Base-by-base conservation (phyloP, 2,329 filamentous ascomycete species). In the Sporothrix schenckii region DNA sequence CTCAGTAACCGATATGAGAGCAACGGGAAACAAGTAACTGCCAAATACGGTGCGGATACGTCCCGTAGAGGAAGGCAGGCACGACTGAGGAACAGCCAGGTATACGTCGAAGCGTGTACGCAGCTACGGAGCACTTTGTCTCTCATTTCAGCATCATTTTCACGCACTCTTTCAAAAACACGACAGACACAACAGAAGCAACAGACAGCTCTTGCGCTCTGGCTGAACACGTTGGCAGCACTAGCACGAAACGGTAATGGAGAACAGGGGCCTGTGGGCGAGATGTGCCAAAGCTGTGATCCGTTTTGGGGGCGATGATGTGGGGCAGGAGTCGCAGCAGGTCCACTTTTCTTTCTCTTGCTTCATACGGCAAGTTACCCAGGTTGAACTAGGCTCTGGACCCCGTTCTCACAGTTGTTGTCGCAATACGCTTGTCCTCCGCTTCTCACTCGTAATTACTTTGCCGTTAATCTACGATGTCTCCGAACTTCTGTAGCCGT, bases 271-370 rank as follows among this genome's bases (percentile, higher is more conserved):
- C 63, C 63, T 21, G n/a, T 39, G 19, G 63, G n/a, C 63, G 27
- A 50, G 65, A 67, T 67, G 30, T 34, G 50, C 49, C 65, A 67
- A n/a, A 56, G 65, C 65, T 54, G 50, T 56, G 65, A 54, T 52
- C 65, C 21, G 56, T 21, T 52, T 52, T 52, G 47, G 65, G 65
- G 65, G 49, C 30, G 30, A 30, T 66, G 49, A 11, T 56, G 52
- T 68, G 66, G 66, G 52, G 66, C 66, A 19, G 47, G 19, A 14
- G n/a, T 58, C 52, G 65, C 21, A 50, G 52, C 58, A 44, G 34
- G 24, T 47, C 58, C 58, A 47, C 21, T 54, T 47, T 39, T n/a
- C 50, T 44, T 30, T 16, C 60, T 50, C 44, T 65, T 50, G 47
- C 61, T 65, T 2, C 47, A 49, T 65, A 65, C 61, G 61, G 61